Evolutionary conservation across 306 rosid species (phyloP).

Genomic region (Alnus glutinosa): DNA sequence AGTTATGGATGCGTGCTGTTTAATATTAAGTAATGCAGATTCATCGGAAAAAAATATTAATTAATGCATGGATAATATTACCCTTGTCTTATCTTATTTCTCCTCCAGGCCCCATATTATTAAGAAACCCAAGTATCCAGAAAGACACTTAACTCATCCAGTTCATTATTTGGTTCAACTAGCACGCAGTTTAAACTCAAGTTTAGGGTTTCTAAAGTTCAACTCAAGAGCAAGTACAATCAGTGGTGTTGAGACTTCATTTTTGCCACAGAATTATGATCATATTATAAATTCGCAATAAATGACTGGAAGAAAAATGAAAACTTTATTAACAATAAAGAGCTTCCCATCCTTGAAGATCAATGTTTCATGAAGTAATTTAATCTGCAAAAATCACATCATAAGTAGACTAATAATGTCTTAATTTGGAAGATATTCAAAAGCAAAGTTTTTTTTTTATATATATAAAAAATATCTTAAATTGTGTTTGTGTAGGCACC

Average conservation of each 20-base stretch:
- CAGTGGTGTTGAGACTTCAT: background rate
- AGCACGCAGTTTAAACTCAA: background rate
- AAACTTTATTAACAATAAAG: background rate
- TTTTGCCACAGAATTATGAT: background rate
- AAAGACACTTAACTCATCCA: background rate
- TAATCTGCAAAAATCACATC: background rate
- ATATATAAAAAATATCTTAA: too few relatives aligned
- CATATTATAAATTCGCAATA: background rate
- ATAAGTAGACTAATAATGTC: background rate
- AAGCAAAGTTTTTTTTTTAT: background rate
- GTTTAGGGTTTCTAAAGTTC: background rate
- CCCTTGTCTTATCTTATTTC: background rate
- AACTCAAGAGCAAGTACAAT: background rate
- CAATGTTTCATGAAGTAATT: background rate
- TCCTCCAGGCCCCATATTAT: background rate
- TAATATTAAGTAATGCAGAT: background rate
- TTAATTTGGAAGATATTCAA: conserved; percentile 3
- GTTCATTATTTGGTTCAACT: background rate
- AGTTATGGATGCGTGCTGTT: background rate
- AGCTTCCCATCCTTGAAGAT: background rate
- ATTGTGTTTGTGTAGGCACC: too few relatives aligned
- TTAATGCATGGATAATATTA: background rate
- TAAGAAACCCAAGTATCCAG: background rate
- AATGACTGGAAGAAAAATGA: background rate
- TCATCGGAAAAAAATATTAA: background rate